Base-by-base conservation (phyloP, 306 rosid genomes). In the Vigna reflexopilosa region DNA sequence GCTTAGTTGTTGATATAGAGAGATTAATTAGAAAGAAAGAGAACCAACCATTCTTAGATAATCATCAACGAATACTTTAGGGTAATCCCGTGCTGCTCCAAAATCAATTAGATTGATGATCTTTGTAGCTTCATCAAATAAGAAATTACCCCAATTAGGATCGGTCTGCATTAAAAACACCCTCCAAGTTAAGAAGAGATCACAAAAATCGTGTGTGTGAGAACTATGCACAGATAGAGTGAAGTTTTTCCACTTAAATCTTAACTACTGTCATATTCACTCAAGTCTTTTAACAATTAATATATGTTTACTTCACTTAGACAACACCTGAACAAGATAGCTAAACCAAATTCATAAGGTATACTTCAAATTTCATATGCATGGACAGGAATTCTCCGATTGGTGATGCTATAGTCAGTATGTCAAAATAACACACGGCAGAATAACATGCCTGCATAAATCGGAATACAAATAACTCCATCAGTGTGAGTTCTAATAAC, bases 121-220 rank as follows among this genome's bases (percentile, higher is more conserved):
- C 13, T 87, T 95, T 30, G 86, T 83, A 59, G 87, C 81, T 83
- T 92, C 92, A 42, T 95, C 85, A 45, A 88, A 92, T 87, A 95
- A 85, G 89, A 95, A 95, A 85, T 95, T 95, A 65, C 98, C 84
- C 98, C 98, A 95, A 78, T 95, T 95, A 67, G 98, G 98, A 87
- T 95, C 98, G 5, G 98, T 95, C 98, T 95, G 97, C 89, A 86
- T 50, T 49, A 70, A 68, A 78, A 75, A 81, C 75, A 79, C 64
- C 81, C 79, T 51, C 79, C 79, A 70, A 80, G 75, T 22, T 63
- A 65, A 77, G 55, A 74, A 61, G 75, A 75, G 62, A 85, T 55
- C 20, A 36, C 20, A 67, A 79, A 30, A 80, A 67, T 40, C 73
- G 63, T 76, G 45, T 70, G 57, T 32, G 66, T 24, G 20, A 38